Evolutionary conservation across 2,329 filamentous ascomycete species (phyloP), one percentile per base, ranked within the genome.

Genomic region (Pseudogymnoascus sp.): DNA sequence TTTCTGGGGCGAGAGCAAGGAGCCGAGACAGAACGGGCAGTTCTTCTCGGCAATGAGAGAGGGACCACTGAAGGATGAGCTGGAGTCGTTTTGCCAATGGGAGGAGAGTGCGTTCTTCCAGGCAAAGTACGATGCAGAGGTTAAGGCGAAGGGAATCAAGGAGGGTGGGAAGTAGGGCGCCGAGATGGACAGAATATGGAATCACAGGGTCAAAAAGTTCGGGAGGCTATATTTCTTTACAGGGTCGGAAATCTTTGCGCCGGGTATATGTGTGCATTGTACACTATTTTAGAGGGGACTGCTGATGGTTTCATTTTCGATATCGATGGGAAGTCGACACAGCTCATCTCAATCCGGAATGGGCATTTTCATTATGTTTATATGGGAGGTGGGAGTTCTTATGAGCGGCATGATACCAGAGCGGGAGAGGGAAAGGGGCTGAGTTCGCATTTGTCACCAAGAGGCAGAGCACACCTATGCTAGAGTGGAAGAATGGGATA

Each of bases 1-100:
- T 59, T 72, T 66, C 42, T 71, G 67, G 68, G 71, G 72, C 5
- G 64, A 63, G 33, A 71, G 69, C 3, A 70, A 68, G 63, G 60
- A 66, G 14, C 33, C 24, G 14, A 65, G 71, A 44, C 33, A 62
- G 13, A 6, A 40, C 6, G 64, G 60, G 19, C 67, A 71, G 21
- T 31, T 64, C 6, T 71, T 72, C 61, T 31, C 63, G n/a, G 14
- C 67, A 2, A 59, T 71, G 10, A 61, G 63, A 4, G 65, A 68
- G 21, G 65, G 65, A 4, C 53, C 40, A 1, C 61, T 69, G 29
- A 47, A 70, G 19, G 61, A 64, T 26, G 68, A 70, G 19, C 62
- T 73, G 19, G 71, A 73, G 44, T 56, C 62, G 6, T 62, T 65
- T 37, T 70, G 69, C 64, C 60, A 66, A 11, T 33, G 56, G 19